Evolutionary conservation across 306 rosid species (phyloP).

Genomic region (Cucumis sativus): DNA sequence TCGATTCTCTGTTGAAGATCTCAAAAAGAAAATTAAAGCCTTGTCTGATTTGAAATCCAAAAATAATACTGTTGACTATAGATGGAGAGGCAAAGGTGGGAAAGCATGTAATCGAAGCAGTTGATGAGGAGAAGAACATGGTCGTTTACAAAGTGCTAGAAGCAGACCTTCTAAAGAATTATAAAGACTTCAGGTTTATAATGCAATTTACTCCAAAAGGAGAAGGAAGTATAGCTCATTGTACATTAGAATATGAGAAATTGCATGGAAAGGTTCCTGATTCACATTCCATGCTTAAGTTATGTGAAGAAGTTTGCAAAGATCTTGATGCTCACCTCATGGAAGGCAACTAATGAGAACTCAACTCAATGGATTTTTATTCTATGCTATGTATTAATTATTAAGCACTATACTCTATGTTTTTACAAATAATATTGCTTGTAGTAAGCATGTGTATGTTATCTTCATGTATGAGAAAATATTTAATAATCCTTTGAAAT

Average conservation of each 20-base stretch:
- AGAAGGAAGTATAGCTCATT: constrained; percentile 19
- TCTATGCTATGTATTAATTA: not conserved
- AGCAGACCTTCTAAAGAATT: constrained; percentile 20
- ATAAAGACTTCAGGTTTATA: constrained; percentile 13
- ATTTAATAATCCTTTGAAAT: too few species aligned
- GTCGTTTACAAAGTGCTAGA: constrained; percentile 23
- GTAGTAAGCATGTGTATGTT: not conserved
- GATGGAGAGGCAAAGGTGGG: constrained; percentile 23
- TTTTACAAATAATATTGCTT: not conserved
- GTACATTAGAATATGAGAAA: constrained; percentile 34
- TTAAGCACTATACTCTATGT: not conserved
- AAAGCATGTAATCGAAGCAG: constrained; percentile 25
- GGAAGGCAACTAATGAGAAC: not conserved
- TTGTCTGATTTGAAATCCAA: not conserved
- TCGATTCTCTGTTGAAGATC: too few species aligned
- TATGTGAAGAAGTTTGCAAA: not conserved
- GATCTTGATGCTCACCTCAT: constrained; percentile 12
- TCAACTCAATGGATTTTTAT: not conserved
- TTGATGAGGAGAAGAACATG: constrained; percentile 20
- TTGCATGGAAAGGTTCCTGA: constrained; percentile 18
- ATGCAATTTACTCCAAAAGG: constrained; percentile 16
- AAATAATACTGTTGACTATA: not conserved
- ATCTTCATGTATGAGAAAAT: not conserved
- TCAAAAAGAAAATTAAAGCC: too few species aligned
- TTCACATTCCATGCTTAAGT: constrained; percentile 22